Evolutionary conservation across 2,329 filamentous ascomycete genomes (phyloP), one percentile per base, ranked within the genome.

Genomic region (Aspergillus ustus): DNA sequence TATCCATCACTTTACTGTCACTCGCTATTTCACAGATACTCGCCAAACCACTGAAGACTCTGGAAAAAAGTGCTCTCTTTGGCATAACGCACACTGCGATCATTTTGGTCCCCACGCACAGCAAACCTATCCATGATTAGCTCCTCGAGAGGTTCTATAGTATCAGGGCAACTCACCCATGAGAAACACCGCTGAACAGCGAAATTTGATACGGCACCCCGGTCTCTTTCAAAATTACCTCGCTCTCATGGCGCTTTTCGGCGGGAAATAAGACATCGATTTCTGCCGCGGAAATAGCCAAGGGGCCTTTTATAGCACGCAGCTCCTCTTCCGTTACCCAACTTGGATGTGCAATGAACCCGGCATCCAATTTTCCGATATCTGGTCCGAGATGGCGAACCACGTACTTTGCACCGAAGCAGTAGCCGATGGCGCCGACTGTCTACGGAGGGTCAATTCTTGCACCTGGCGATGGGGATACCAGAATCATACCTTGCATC

Each of bases 321-420:
- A 91, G 81, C 76, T 91, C 89, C 0, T 84, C 84, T 60, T 84
- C 80, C 0, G 85, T 81, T 13, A 93, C 87, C 64, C 92, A 92
- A 51, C 85, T 89, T 0, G 91, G 91, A 75, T 93, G 91, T 1
- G 90, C 91, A 15, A 87, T 75, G 75, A 83, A 93, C 43, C 89
- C 90, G 50, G 84, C 89, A 60, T 90, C 82, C 63, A 92, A 83
- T 11, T 48, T 60, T 61, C 85, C 85, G 58, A 81, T 72, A 37
- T 78, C 82, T 60, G 83, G 83, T 76, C 81, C 67, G 66, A 87
- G 85, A 78, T 88, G 87, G 31, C 91, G 85, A 48, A 85, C 82
- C n/a, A 90, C 85, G 73, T 90, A 92, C 83, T 88, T 73, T 29
- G 65, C 69, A 6, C 56, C 56, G 34, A 58, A 58, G 34, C 56